Evolutionary conservation across 208 protist genomes (phyloP).

Genomic region (Jaenimonas drosophilae): DNA sequence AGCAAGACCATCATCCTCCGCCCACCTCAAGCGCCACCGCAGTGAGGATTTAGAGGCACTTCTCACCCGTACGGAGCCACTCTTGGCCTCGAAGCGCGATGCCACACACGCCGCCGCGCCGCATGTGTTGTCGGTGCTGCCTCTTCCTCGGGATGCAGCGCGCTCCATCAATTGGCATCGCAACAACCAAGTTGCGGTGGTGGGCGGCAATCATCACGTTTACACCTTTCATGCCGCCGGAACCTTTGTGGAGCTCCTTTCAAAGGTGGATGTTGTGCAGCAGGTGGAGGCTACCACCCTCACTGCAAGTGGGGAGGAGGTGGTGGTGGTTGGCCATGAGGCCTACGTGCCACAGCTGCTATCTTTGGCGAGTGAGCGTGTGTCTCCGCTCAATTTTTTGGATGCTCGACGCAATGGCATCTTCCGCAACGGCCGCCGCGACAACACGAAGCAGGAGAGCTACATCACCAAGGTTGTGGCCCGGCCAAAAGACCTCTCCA

Average conservation of each 20-base stretch:
- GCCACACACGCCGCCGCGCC: conserved; percentile 21
- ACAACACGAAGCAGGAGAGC: conserved; percentile 48
- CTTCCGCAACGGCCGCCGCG: conserved; percentile 49
- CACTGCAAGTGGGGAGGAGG: conserved; percentile 51
- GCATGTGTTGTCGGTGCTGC: conserved; percentile 52
- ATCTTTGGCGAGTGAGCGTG: conserved; percentile 45
- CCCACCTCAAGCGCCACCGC: conserved; percentile 52
- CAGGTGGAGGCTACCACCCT: conserved; percentile 49
- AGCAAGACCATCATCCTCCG: conserved; percentile 6
- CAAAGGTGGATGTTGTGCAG: conserved; percentile 38
- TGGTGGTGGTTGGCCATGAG: conserved; percentile 50
- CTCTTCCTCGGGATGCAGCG: conserved; percentile 59
- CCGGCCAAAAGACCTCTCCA: conserved; percentile 6
- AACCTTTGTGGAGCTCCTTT: conserved; percentile 67
- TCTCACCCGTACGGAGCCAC: conserved; percentile 65
- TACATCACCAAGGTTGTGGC: conserved; percentile 36
- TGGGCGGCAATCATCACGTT: conserved; percentile 65
- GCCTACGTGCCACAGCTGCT: conserved; percentile 48
- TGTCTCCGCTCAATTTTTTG: conserved; percentile 55
- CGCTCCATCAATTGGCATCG: conserved; percentile 73
- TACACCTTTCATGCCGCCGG: conserved; percentile 82
- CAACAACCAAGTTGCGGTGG: conserved; percentile 67
- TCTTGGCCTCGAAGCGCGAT: conserved; percentile 49
- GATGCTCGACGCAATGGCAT: conserved; percentile 47
- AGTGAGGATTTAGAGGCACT: conserved; percentile 60